A percentile compares a stretch with the other conserved stretches of the same genome.
Evolutionary conservation across 2,329 filamentous ascomycete genomes (phyloP).

Genomic region (Dactylellina cionopaga): DNA sequence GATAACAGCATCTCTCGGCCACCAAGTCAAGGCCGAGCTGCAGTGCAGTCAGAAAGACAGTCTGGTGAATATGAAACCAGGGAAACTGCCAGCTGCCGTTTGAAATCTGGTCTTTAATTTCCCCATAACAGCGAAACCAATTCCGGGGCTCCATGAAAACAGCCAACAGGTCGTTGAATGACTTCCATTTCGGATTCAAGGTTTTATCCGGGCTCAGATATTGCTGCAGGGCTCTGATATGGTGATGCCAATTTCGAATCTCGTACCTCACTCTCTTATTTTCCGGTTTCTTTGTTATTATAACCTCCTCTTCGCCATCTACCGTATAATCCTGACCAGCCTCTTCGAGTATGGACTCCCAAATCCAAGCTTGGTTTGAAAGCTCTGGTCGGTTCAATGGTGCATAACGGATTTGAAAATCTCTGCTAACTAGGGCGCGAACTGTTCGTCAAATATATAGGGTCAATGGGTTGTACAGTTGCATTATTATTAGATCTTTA

Average conservation of each 20-base stretch:
- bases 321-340: no score
- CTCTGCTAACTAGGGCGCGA: not conserved
- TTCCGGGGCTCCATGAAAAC: conserved; percentile 6
- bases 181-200: conserved; percentile 1
- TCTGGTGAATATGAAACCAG: not conserved
- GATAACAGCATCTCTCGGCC: no score
- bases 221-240: conserved; percentile 4
- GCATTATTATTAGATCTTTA: not conserved
- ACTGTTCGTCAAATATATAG: no score
- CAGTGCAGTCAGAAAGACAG: no score
- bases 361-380: not conserved
- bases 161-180: not conserved
- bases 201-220: not conserved
- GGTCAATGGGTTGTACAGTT: no score
- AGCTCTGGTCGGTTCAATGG: not conserved
- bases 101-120: not conserved
- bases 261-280: conserved; percentile 2
- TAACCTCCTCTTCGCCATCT: no score
- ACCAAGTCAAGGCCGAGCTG: no score
- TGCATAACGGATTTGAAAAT: conserved; percentile 3
- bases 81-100: not conserved
- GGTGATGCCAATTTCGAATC: conserved; percentile 12
- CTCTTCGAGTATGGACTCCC: not conserved
- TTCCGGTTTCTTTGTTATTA: not conserved
- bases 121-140: conserved; percentile 15